Base-by-base conservation (phyloP, 2,329 filamentous ascomycete genomes). In the Teratosphaeria zuluensis region DNA sequence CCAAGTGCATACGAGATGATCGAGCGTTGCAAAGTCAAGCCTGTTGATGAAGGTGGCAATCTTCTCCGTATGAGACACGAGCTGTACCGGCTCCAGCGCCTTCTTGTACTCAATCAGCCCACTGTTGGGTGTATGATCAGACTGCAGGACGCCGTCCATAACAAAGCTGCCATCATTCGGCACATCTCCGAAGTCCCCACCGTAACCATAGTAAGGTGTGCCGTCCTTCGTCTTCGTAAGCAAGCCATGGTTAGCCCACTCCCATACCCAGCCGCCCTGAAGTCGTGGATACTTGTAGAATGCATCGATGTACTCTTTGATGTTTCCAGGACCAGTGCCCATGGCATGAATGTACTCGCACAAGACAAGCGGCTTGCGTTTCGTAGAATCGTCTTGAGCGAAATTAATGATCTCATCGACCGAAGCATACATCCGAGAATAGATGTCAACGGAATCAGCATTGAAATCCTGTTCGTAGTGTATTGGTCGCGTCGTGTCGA, bases 251-350 rank as follows among this genome's bases (percentile, higher is more conserved):
- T 77, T 77, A 1, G 75, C 74, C 75, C 75, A 77, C 56, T 77
- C 75, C 75, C 75, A 77, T 0, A 75, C 70, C 66, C 75, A 74
- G 0, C 86, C 86, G 11, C 86, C 86, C 66, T 88, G 85, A 0
- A 89, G 77, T 1, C 80, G 78, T 0, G 80, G 80, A 60, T 87
- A 75, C 31, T 77, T 77, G 33, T 81, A 80, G 73, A 89, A 90
- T 0, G 80, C 77, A 48, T 84, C 76, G 54, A 86, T 77, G 60
- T 90, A 90, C 61, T 89, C 86, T 60, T 86, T 80, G 11, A 90
- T 76, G 35, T 81, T 82, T 1, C 87, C 87, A 0, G 87, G 87
- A 0, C 86, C 87, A 65, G 89, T 90, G 5, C 87, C 87, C 87
- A 90, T 89, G 1, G 87, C 85, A 65, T 81, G 80, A 0, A 74